These are phyloP conservation scores for Boletellus ananas DNA, from an alignment of 768 basidiomycete species.

Conservation along the genomic window DNA sequence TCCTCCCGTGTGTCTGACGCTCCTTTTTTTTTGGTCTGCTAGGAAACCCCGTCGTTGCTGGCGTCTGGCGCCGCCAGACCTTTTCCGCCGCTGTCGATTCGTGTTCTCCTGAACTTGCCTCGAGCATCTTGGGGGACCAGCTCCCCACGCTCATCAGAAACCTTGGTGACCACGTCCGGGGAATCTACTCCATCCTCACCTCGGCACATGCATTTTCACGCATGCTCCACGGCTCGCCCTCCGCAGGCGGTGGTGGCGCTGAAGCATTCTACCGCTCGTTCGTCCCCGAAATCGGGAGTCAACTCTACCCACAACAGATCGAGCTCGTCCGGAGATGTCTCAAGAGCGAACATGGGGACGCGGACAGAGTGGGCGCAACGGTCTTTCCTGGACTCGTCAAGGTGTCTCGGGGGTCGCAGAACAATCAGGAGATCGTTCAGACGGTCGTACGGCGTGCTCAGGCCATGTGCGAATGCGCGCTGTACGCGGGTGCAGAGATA, in stretches of 20 bases:
- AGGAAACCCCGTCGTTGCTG: conserved; percentile 87
- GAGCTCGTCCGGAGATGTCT: conserved; percentile 83
- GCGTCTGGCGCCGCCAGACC: conserved; percentile 87
- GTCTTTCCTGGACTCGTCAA: conserved; percentile 89
- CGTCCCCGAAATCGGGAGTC: conserved; percentile 75
- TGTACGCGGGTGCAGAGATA: conserved; percentile 28
- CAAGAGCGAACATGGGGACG: conserved; percentile 68
- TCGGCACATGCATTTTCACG: conserved; percentile 77
- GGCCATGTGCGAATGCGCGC: conserved; percentile 82
- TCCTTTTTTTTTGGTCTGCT: not conserved
- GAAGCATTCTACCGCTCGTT: conserved; percentile 87
- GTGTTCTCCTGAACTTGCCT: conserved; percentile 67
- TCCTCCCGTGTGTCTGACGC: too few species aligned
- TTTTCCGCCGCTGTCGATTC: conserved; percentile 82
- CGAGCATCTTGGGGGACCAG: conserved; percentile 65
- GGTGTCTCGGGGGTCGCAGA: conserved; percentile 45
- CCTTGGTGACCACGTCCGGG: conserved; percentile 41
- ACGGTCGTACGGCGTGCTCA: conserved; percentile 80
- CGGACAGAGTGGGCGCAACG: conserved; percentile 75
- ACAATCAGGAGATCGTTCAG: conserved; percentile 49
- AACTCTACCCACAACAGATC: conserved; percentile 72
- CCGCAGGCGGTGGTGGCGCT: conserved; percentile 37
- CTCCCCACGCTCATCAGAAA: conserved; percentile 60
- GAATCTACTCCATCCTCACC: conserved; percentile 59
- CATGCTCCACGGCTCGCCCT: conserved; percentile 75